phyloP scores from a whole-genome alignment of 371 early-diverging fungal genomes.

The Circinella umbellata region DNA sequence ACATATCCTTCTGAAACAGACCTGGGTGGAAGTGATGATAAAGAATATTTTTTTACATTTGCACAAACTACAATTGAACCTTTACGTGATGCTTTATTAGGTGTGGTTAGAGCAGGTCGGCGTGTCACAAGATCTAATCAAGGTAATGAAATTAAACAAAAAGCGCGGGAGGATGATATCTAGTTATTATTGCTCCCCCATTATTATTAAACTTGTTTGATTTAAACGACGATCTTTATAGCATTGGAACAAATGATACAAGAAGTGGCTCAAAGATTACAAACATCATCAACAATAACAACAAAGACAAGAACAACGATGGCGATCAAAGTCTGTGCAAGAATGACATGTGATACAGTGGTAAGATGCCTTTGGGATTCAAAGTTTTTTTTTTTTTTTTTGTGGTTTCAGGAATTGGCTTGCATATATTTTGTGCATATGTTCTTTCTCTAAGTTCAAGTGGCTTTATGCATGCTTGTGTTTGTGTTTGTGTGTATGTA shows the following conservation, averaged over 20 bases:
- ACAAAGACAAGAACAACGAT: constrained; percentile 1
- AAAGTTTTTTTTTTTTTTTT: neutral
- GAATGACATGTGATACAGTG: constrained; percentile 28
- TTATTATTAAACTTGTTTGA: too few relatives aligned
- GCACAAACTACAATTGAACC: constrained; percentile 31
- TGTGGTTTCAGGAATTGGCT: too few relatives aligned
- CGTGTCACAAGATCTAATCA: constrained; percentile 11
- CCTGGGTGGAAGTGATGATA: constrained; percentile 24
- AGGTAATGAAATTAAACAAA: constrained; percentile 25
- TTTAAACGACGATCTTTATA: neutral
- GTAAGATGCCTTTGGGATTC: constrained; percentile 17
- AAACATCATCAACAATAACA: constrained; percentile 4
- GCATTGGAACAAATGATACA: constrained; percentile 19
- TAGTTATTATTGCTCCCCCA: too few relatives aligned
- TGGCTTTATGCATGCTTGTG: too few relatives aligned
- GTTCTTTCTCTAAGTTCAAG: too few relatives aligned
- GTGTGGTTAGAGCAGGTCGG: constrained; percentile 13
- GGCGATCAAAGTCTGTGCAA: constrained; percentile 26
- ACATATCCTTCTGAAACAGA: constrained; percentile 17
- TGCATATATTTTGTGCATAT: too few relatives aligned
- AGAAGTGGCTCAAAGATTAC: constrained; percentile 20
- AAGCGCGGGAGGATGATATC: too few relatives aligned
- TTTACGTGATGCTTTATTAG: constrained; percentile 22
- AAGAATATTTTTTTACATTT: constrained; percentile 46
- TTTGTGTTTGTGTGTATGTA: too few relatives aligned